Percentiles rank a stretch among this genome's conserved stretches.
Conservation (phyloP, 208 protist genomes). For the Trypanosoma lewisi region DNA sequence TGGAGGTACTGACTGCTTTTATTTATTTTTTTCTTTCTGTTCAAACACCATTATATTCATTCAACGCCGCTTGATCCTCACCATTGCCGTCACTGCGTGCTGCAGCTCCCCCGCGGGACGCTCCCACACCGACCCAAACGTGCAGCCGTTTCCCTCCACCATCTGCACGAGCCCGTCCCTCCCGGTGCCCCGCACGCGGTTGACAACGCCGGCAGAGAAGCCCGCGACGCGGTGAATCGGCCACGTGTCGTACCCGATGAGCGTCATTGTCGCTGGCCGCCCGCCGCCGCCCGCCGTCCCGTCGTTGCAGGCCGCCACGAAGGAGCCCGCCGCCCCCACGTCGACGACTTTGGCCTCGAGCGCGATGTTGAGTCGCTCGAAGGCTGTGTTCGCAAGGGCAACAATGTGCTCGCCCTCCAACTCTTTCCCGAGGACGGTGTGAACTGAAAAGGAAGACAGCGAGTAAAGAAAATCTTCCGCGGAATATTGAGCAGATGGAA, state of each 20-base stretch:
- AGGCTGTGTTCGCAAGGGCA: slow-evolving; percentile 59
- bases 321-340: slow-evolving; percentile 22
- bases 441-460: slow-evolving; percentile 66
- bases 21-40: slow-evolving; percentile 1
- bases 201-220: slow-evolving; percentile 72
- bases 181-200: slow-evolving; percentile 38
- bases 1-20: too few relatives aligned
- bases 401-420: slow-evolving; percentile 40
- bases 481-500: slow-evolving; percentile 63
- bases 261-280: slow-evolving; percentile 64
- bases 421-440: slow-evolving; percentile 40
- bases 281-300: slow-evolving; percentile 23
- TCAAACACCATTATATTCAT: neutral
- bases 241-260: slow-evolving; percentile 78
- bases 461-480: slow-evolving; percentile 85
- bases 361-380: slow-evolving; percentile 58
- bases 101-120: slow-evolving; percentile 48
- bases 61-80: slow-evolving; percentile 31
- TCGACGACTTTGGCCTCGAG: slow-evolving; percentile 54
- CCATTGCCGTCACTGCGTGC: slow-evolving; percentile 44
- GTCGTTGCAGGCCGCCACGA: slow-evolving; percentile 60
- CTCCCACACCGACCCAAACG: slow-evolving; percentile 62
- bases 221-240: slow-evolving; percentile 72
- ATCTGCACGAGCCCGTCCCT: slow-evolving; percentile 63
- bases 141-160: slow-evolving; percentile 77